Evolutionary conservation across 352 stramenopile genomes (phyloP).

Genomic region (Aphanomyces cochlioides): DNA sequence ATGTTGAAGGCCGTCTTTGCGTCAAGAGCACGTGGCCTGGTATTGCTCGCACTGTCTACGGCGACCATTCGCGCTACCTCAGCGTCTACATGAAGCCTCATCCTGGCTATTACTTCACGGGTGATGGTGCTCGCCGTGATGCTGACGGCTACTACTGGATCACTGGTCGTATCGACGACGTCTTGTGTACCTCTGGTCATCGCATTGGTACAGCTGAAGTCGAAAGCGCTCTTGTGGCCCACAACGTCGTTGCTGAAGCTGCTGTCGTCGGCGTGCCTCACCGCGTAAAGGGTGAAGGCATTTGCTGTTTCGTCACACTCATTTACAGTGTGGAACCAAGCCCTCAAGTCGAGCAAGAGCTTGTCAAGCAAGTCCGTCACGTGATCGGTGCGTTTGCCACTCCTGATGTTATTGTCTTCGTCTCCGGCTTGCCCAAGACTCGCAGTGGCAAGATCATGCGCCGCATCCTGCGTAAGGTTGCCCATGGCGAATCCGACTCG

Average conservation of each 20-base stretch:
- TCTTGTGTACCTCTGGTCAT: conserved; percentile 93
- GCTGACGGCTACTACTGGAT: conserved; percentile 98
- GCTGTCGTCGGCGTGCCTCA: conserved; percentile 95
- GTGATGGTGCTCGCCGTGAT: conserved; percentile 85
- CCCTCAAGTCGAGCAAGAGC: conserved; percentile 53
- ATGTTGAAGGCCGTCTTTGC: conserved; percentile 92
- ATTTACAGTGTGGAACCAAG: conserved; percentile 70
- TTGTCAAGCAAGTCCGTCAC: conserved; percentile 82
- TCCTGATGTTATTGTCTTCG: conserved; percentile 93
- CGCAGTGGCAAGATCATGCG: conserved; percentile 98
- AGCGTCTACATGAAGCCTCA: conserved; percentile 96
- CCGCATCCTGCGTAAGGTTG: conserved; percentile 97
- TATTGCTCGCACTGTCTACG: conserved; percentile 93
- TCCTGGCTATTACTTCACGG: conserved; percentile 96
- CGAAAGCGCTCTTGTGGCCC: conserved; percentile 87
- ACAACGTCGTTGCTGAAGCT: conserved; percentile 91
- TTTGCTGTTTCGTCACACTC: conserved; percentile 95
- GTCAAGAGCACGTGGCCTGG: conserved; percentile 95
- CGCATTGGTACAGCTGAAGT: conserved; percentile 87
- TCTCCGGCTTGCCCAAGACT: conserved; percentile 93
- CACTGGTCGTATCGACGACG: conserved; percentile 97
- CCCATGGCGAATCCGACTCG: conserved; percentile 90
- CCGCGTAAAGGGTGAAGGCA: conserved; percentile 95
- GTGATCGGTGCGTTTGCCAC: conserved; percentile 96
- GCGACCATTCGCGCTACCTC: conserved; percentile 94